Evolutionary conservation across 306 rosid species (phyloP).

Genomic region (Pueraria montana): DNA sequence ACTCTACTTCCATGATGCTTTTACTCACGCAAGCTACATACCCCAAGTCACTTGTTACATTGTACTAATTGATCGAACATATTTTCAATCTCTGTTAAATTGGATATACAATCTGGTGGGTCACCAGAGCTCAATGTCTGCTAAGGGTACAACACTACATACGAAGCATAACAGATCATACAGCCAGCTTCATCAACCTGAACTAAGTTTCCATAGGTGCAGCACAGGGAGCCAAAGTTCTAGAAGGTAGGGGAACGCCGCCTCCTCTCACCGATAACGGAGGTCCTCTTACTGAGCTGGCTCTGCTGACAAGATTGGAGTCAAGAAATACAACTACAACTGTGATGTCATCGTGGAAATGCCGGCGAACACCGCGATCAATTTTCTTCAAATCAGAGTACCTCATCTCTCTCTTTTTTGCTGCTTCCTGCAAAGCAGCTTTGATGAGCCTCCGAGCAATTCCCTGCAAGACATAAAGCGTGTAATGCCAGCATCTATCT

Average conservation of each 20-base stretch:
- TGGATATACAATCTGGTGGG: slow-evolving; percentile 53
- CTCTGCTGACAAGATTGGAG: slow-evolving; percentile 81
- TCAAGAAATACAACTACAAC: slow-evolving; percentile 83
- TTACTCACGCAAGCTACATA: slow-evolving; percentile 44
- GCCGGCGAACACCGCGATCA: slow-evolving; percentile 91
- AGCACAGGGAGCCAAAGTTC: slow-evolving; percentile 52
- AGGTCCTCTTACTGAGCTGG: slow-evolving; percentile 69
- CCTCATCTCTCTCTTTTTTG: slow-evolving; percentile 94
- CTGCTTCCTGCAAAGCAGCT: slow-evolving; percentile 87
- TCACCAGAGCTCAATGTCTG: slow-evolving; percentile 53
- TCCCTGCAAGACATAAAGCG: slow-evolving; percentile 65
- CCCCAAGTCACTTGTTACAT: slow-evolving; percentile 54
- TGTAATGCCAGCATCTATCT: slow-evolving; percentile 39
- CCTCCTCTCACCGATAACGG: slow-evolving; percentile 73
- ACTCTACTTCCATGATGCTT: slow-evolving; percentile 45
- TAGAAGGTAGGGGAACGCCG: slow-evolving; percentile 64
- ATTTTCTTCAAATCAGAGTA: slow-evolving; percentile 90
- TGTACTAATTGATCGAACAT: slow-evolving; percentile 44
- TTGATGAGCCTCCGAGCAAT: slow-evolving; percentile 85
- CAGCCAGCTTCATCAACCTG: slow-evolving; percentile 48
- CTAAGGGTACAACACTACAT: slow-evolving; percentile 50
- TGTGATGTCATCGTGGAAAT: slow-evolving; percentile 92
- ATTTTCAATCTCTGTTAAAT: slow-evolving; percentile 51
- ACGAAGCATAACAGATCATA: slow-evolving; percentile 48
- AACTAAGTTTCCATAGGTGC: slow-evolving; percentile 44